Evolutionary conservation across 495 filamentous ascomycete species (phyloP), one percentile per base, ranked within the genome.

Genomic region (Halenospora varia): DNA sequence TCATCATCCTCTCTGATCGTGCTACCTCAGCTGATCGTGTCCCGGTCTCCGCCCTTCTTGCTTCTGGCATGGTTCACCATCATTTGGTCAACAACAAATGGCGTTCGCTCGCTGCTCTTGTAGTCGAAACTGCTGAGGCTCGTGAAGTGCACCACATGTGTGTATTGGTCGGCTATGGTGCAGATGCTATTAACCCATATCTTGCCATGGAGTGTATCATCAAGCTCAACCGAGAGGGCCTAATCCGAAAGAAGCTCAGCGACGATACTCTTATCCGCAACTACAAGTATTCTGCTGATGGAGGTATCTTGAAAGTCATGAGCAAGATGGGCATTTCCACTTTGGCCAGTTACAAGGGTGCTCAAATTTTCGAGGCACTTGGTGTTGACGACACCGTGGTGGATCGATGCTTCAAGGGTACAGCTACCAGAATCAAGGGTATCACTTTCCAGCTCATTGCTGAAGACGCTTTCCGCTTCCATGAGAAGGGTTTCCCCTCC

Each of bases 321-420:
- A 96, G 90, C 75, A 99, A 99, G 80, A 99, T 99, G 94, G 94
- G 94, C 74, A 99, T 99, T 64, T 99, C 94, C 10, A 99, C 94
- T 46, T 77, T 99, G 45, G 90, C 94, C 70, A 95, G 89, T 64
- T 99, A 99, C 80, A 99, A 99, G 78, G 94, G 94, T 70, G 94
- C 94, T 53, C 94, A 99, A 76, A 99, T 99, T 62, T 99, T 97
- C 62, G 94, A 99, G 70, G 94, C 95, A n/a, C 86, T 99, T 45
- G 94, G 94, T 72, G 86, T 99, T 25, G 94, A 97, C 66, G 93
- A 96, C 69, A 82, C 81, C 10, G 94, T 99, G 52, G 93, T 99
- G 51, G 93, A 99, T 70, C 87, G 90, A 53, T 97, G 94, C 76
- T 99, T 99, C 72, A 87, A 87, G 60, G 94, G 94, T 25, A 99